These are phyloP conservation scores for Penicillium concentricum DNA, from an alignment of 2,329 filamentous ascomycete genomes.

Conservation along the genomic window DNA sequence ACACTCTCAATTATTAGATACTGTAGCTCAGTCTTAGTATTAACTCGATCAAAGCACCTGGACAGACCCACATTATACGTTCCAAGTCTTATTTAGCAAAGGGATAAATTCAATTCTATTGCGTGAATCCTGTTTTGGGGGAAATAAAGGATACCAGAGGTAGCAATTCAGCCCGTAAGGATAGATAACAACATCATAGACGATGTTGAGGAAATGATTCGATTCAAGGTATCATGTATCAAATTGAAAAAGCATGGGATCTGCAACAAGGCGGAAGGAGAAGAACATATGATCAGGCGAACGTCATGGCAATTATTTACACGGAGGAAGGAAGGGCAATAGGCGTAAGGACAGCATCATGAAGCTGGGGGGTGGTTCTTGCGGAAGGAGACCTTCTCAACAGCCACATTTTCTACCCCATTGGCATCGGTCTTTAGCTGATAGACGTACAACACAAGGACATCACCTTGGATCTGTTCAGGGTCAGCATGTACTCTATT, in stretches of 20 bases:
- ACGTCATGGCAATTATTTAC: slow-evolving; percentile 34
- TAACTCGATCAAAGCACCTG: too few species aligned
- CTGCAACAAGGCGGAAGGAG: not conserved
- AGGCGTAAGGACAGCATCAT: slow-evolving; percentile 33
- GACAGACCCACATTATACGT: too few species aligned
- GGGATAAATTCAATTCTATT: not conserved
- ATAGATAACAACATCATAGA: not conserved
- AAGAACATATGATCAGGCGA: not conserved
- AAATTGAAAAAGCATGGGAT: slow-evolving; percentile 7
- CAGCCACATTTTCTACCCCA: slow-evolving; percentile 74
- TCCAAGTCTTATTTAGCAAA: too few species aligned
- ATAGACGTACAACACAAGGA: slow-evolving; percentile 93
- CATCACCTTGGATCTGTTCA: slow-evolving; percentile 85
- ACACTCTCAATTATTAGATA: too few species aligned
- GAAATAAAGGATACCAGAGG: not conserved
- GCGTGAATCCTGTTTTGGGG: too few species aligned
- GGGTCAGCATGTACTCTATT: slow-evolving; percentile 11
- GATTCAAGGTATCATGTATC: slow-evolving; percentile 13
- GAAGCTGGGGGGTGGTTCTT: slow-evolving; percentile 66
- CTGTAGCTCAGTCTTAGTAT: too few species aligned
- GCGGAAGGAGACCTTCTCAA: slow-evolving; percentile 83
- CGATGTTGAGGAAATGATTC: not conserved
- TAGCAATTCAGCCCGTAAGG: not conserved
- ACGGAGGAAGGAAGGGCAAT: slow-evolving; percentile 10
- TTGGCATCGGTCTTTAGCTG: slow-evolving; percentile 75